Evolutionary conservation across 2,329 filamentous ascomycete genomes (phyloP).

Genomic region (Basipetospora chlamydospora): DNA sequence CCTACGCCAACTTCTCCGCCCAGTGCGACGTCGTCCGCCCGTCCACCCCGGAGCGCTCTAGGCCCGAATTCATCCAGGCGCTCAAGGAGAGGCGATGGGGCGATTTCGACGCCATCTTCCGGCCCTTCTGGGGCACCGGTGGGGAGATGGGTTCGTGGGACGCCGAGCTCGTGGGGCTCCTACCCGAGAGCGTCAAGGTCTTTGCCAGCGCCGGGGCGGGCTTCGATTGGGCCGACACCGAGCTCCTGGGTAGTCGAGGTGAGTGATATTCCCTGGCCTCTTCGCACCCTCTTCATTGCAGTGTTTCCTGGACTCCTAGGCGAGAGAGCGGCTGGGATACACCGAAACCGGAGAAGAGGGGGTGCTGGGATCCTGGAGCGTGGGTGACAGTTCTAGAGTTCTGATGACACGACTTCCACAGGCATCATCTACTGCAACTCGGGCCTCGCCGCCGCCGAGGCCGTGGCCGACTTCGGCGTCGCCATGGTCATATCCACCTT

Average conservation of each 20-base stretch:
- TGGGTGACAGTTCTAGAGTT: no score
- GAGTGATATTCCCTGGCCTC: conserved; percentile 8
- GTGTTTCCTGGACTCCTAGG: not conserved
- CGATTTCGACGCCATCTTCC: conserved; percentile 38
- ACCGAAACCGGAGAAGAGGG: no score
- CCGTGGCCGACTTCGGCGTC: conserved; percentile 57
- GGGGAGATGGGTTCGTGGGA: conserved; percentile 55
- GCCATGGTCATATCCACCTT: conserved; percentile 57
- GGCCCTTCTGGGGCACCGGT: conserved; percentile 49
- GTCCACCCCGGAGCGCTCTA: conserved; percentile 31
- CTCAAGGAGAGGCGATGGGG: conserved; percentile 39
- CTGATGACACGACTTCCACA: conserved; percentile 10
- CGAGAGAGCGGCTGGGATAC: no score
- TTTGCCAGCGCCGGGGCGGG: conserved; percentile 52
- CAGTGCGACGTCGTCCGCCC: conserved; percentile 38
- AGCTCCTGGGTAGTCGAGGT: conserved; percentile 46
- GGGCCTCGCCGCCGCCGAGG: conserved; percentile 54
- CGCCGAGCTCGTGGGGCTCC: conserved; percentile 37
- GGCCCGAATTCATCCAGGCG: conserved; percentile 32
- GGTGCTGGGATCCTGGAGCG: no score
- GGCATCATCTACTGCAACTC: conserved; percentile 61
- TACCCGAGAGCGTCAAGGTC: conserved; percentile 42
- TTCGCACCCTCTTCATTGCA: not conserved
- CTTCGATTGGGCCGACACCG: conserved; percentile 52
- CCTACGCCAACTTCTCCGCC: conserved; percentile 26